Evolutionary conservation across 495 filamentous ascomycete species (phyloP).

Genomic region (Penicillium nucicola): DNA sequence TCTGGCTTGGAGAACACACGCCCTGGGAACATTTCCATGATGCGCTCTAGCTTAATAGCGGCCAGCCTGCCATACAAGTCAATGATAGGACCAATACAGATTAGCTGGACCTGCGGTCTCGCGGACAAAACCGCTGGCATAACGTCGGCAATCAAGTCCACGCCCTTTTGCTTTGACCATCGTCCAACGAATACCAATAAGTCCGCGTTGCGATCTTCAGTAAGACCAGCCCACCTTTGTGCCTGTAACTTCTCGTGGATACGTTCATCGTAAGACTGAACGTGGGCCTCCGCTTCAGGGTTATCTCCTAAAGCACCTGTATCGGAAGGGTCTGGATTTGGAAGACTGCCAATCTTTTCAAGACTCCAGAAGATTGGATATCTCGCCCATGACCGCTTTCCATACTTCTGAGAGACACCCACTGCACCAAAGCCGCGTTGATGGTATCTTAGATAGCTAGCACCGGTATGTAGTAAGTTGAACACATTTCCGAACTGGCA

Average conservation of each 20-base stretch:
- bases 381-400: conserved; percentile 60
- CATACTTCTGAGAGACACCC: conserved; percentile 64
- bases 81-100: conserved; percentile 64
- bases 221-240: conserved; percentile 64
- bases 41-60: conserved; percentile 60
- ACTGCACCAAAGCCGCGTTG: conserved; percentile 65
- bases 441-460: conserved; percentile 60
- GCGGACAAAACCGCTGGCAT: conserved; percentile 61
- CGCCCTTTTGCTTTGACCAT: conserved; percentile 69
- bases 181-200: conserved; percentile 70
- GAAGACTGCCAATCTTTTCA: conserved; percentile 56
- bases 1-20: conserved; percentile 68
- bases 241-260: conserved; percentile 50
- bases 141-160: conserved; percentile 68
- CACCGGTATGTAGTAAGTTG: conserved; percentile 63
- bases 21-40: conserved; percentile 62
- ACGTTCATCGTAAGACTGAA: conserved; percentile 45
- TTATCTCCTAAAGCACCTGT: conserved; percentile 44
- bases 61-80: conserved; percentile 70
- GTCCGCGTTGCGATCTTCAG: conserved; percentile 57
- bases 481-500: conserved; percentile 70
- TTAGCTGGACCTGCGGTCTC: conserved; percentile 58
- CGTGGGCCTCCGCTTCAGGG: conserved; percentile 28
- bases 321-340: conserved; percentile 66
- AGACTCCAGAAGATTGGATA: conserved; percentile 71